A percentile compares a stretch with the other conserved stretches of the same genome.
Conservation (phyloP, 306 rosid species). For the Ormosia emarginata region DNA sequence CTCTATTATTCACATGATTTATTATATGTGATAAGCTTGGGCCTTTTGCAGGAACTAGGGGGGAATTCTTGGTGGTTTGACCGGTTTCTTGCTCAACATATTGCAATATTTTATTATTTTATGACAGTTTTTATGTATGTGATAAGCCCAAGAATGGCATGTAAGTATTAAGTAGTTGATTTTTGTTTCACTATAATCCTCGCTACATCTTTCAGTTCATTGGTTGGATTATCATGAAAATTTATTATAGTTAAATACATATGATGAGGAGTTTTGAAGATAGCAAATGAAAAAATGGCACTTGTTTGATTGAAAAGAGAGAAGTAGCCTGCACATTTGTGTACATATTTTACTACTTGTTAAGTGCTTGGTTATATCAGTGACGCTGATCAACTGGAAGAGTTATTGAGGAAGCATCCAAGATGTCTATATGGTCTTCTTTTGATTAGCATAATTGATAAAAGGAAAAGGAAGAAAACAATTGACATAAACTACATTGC, state of each 20-base stretch:
- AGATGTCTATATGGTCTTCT: neutral
- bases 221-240: constrained; percentile 10
- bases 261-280: constrained; percentile 4
- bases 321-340: neutral
- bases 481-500: neutral
- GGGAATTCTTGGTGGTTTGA: constrained; percentile 98
- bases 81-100: constrained; percentile 95
- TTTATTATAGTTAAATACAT: neutral
- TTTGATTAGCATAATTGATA: neutral
- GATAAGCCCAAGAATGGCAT: constrained; percentile 97
- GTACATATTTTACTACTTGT: neutral
- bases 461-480: neutral
- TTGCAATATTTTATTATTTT: constrained; percentile 71
- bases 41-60: constrained; percentile 84
- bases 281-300: neutral
- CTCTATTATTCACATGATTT: constrained; percentile 1
- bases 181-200: constrained; percentile 7
- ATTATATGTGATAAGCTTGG: constrained; percentile 5
- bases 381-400: neutral
- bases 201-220: neutral
- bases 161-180: constrained; percentile 50
- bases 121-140: constrained; percentile 79
- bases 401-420: neutral
- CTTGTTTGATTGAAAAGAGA: neutral
- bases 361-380: neutral